Evolutionary conservation across 225 moss, liverwort and hornwort species (phyloP).

Genomic region (Pseudoscleropodium purum): DNA sequence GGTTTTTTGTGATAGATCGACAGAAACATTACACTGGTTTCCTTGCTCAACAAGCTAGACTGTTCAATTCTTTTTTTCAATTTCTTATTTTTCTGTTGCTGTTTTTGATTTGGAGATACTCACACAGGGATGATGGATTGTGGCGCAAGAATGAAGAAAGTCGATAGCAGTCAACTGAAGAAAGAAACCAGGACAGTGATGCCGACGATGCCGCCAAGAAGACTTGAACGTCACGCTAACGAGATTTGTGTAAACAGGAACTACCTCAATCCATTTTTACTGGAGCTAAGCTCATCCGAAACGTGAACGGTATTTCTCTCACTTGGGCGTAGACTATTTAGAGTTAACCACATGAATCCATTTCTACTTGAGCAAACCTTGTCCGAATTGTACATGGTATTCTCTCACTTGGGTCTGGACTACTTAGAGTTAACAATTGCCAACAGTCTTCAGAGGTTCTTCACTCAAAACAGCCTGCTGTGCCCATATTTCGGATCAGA

Average conservation of each 20-base stretch:
- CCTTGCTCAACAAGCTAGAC: slow-evolving; percentile 2
- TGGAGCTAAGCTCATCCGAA: neutral
- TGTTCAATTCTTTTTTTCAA: neutral
- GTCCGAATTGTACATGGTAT: neutral
- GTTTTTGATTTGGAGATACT: neutral
- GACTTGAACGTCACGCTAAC: neutral
- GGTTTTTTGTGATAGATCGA: neutral
- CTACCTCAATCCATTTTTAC: neutral
- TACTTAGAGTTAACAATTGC: neutral
- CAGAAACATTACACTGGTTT: neutral
- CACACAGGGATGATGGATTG: neutral
- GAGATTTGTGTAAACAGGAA: neutral
- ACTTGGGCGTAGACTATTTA: neutral
- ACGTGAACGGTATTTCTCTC: neutral
- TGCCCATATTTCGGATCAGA: neutral
- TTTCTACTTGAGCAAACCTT: neutral
- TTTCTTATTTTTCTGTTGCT: too few relatives aligned
- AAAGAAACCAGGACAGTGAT: neutral
- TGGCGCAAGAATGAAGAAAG: neutral
- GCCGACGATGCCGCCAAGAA: neutral
- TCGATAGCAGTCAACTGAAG: neutral
- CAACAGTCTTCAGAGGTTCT: neutral
- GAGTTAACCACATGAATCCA: neutral
- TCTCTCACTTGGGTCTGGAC: neutral
- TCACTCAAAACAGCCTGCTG: neutral